Evolutionary conservation across 2,329 filamentous ascomycete species (phyloP), one percentile per base, ranked within the genome.

Genomic region (Sporothrix inflata): DNA sequence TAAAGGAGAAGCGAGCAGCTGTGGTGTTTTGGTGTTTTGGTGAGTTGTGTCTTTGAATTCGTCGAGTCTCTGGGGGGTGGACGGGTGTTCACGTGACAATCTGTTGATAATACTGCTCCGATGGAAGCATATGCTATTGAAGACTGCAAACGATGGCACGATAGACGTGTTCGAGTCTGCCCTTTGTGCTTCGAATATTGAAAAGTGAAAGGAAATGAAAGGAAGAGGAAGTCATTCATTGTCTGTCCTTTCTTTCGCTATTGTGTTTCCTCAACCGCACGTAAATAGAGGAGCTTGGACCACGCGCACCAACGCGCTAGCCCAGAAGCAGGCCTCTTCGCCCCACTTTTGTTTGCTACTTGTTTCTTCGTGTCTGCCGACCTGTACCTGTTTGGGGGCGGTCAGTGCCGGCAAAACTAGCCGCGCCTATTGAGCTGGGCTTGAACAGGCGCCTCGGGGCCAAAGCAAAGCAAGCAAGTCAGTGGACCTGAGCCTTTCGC

Each of bases 361-460:
- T 30, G 40, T 5, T 19, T 63, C 57, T 63, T 21, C 38, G 38
- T 42, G 38, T 19, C 34, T 65, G 60, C 60, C 38, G 38, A 14
- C 60, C 38, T 21, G 60, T 45, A 16, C 38, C 38, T 45, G 34
- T 42, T 34, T 65, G n/a, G 14, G 21, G 71, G 73, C 73, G 73
- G 73, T 74, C 45, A 71, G 34, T 8, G 16, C 30, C 60, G 73
- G 73, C 73, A 74, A 65, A 73, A 71, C 19, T 27, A 69, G 47
- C 53, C 68, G 45, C 71, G 70, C 71, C 70, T 70, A 30, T n/a
- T 42, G 42, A 40, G 6, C 45, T 38, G 45, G 45, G 21, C 40
- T 42, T n/a, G 12, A 45, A n/a, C 34, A 57, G n/a, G 34, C 27
- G 34, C 47, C 19, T 61, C 42, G 30, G 27, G 47, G 30, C 30